Conservation (phyloP, 2,329 filamentous ascomycete genomes). For the Neofusicoccum ribis region DNA sequence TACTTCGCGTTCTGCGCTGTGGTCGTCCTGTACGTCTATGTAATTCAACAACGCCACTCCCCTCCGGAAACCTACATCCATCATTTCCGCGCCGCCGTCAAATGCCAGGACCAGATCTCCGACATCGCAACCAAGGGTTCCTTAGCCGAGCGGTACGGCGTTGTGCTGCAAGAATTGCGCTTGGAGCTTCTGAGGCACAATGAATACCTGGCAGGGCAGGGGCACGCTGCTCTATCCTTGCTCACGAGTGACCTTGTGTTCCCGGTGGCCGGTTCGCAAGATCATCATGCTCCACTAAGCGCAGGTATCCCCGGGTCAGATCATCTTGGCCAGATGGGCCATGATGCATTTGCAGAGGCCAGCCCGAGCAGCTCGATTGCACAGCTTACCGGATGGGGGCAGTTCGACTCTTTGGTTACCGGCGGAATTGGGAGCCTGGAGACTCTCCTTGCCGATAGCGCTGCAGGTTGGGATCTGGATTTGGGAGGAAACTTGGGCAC, state of each 20-base stretch:
- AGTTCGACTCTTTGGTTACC: slow-evolving; percentile 38
- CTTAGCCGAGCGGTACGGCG: slow-evolving; percentile 48
- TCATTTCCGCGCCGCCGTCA: slow-evolving; percentile 45
- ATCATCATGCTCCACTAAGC: too few species aligned
- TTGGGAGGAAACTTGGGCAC: not conserved
- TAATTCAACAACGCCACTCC: slow-evolving; percentile 51
- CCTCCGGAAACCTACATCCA: slow-evolving; percentile 50
- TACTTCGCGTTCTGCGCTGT: slow-evolving; percentile 58
- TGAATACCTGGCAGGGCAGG: not conserved
- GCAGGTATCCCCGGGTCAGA: too few species aligned
- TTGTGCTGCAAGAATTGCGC: slow-evolving; percentile 55
- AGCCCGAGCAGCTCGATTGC: slow-evolving; percentile 31
- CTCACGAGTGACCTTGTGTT: not conserved
- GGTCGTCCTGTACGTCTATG: slow-evolving; percentile 55
- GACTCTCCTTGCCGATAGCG: not conserved
- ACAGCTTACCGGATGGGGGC: slow-evolving; percentile 39
- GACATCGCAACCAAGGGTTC: slow-evolving; percentile 34
- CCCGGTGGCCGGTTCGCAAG: too few species aligned
- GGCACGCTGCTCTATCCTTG: not conserved
- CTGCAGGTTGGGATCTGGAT: not conserved
- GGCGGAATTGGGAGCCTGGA: slow-evolving; percentile 15
- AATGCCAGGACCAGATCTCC: slow-evolving; percentile 42
- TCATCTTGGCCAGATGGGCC: not conserved
- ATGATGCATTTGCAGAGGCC: not conserved
- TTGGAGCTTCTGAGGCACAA: slow-evolving; percentile 41